Evolutionary conservation across 1,284 basidiomycete species (phyloP).

Genomic region (Sporisorium graminicola): DNA sequence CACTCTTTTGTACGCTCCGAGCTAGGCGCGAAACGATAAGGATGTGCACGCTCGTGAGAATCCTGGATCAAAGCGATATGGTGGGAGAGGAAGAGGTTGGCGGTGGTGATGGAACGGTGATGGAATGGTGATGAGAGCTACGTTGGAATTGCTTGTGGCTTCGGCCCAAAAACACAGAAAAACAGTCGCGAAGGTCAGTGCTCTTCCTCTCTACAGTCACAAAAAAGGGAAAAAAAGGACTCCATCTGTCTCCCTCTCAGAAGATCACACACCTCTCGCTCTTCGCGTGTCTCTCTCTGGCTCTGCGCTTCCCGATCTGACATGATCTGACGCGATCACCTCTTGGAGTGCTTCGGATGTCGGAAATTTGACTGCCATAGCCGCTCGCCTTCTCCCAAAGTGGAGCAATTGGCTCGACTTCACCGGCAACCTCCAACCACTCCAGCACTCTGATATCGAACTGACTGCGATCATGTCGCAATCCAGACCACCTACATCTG

Average conservation of each 20-base stretch:
- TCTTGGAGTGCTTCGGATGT: not conserved
- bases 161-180: slow-evolving; percentile 5
- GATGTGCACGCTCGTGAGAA: not conserved
- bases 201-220: slow-evolving; percentile 10
- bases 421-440: not conserved
- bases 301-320: not conserved
- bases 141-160: not conserved
- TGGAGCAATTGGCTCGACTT: not conserved
- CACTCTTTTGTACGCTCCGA: not conserved
- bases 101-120: slow-evolving; percentile 9
- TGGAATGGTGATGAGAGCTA: slow-evolving; percentile 6
- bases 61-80: no score
- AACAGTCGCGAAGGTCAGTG: slow-evolving; percentile 16
- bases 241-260: not conserved
- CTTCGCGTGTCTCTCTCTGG: not conserved
- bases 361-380: not conserved
- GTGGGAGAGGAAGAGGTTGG: not conserved
- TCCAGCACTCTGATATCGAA: not conserved
- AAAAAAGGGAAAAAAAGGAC: not conserved
- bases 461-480: slow-evolving; percentile 19
- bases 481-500: slow-evolving; percentile 11
- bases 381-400: not conserved
- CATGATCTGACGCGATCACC: slow-evolving; percentile 1
- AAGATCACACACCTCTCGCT: slow-evolving; percentile 17
- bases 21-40: not conserved